Conservation (phyloP, 1,284 basidiomycete species). For the Cutaneotrichosporon mucoides region DNA sequence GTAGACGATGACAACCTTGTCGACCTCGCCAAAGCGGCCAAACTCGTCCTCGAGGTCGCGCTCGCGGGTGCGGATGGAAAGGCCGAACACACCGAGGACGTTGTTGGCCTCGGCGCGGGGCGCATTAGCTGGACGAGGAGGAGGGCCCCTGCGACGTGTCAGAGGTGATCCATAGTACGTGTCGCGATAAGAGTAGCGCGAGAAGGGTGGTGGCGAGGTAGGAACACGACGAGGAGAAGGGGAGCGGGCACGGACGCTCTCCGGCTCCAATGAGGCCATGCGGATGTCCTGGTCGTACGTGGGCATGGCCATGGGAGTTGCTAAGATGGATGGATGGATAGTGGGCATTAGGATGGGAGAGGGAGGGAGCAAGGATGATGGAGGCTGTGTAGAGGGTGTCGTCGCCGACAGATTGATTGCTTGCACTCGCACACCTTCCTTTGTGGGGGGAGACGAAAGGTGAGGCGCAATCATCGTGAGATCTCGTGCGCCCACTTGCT, state of each 20-base stretch:
- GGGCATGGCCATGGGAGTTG: background rate
- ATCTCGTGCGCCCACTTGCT: too few species aligned
- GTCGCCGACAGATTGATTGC: too few species aligned
- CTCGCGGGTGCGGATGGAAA: slow-evolving; percentile 91
- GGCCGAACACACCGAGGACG: slow-evolving; percentile 92
- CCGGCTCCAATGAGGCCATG: background rate
- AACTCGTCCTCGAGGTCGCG: slow-evolving; percentile 94
- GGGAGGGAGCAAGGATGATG: too few species aligned
- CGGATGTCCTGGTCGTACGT: background rate
- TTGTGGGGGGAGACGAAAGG: too few species aligned
- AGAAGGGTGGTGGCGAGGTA: too few species aligned
- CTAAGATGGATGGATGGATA: background rate
- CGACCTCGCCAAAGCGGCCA: slow-evolving; percentile 77
- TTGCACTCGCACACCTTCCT: background rate
- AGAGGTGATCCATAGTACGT: background rate
- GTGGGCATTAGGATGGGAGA: too few species aligned
- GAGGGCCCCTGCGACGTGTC: slow-evolving; percentile 8
- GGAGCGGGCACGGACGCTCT: background rate
- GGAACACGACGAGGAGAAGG: background rate
- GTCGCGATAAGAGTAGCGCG: background rate
- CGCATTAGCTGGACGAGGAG: slow-evolving; percentile 24
- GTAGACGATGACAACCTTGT: slow-evolving; percentile 97
- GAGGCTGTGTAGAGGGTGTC: background rate
- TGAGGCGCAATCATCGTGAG: too few species aligned
- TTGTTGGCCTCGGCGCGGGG: slow-evolving; percentile 67